Percentiles rank a stretch among this genome's conserved stretches.
These are phyloP conservation scores for Litsea cubeba DNA, from an alignment of 164 flowering plant species.

Conservation along the genomic window DNA sequence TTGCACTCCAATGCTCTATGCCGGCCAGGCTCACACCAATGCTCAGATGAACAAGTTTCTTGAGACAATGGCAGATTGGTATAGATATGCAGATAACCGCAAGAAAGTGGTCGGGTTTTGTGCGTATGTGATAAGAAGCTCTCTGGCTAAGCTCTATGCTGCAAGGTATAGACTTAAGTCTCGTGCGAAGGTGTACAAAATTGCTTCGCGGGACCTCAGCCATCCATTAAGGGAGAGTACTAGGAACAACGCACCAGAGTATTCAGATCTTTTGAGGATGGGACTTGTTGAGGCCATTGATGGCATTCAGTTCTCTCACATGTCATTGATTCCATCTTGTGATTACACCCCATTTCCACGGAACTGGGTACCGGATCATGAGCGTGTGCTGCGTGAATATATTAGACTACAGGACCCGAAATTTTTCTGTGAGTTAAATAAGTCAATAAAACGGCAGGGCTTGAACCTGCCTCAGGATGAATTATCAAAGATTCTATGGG, in stretches of 20 bases:
- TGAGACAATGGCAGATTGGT: constrained; percentile 99
- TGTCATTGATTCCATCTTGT: constrained; percentile 88
- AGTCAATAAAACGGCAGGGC: constrained; percentile 55
- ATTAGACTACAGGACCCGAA: constrained; percentile 71
- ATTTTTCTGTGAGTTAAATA: constrained; percentile 66
- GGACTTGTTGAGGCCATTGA: constrained; percentile 87
- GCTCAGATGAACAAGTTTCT: constrained; percentile 97
- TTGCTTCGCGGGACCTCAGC: constrained; percentile 83
- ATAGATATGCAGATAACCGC: constrained; percentile 87
- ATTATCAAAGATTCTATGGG: constrained; percentile 71
- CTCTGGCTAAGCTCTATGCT: constrained; percentile 93
- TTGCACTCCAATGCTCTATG: constrained; percentile 92
- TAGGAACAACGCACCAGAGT: constrained; percentile 71
- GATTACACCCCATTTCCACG: constrained; percentile 89
- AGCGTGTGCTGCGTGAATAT: constrained; percentile 66
- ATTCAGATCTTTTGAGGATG: constrained; percentile 89
- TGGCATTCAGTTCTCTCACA: constrained; percentile 85
- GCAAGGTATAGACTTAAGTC: constrained; percentile 89
- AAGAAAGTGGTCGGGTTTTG: constrained; percentile 96
- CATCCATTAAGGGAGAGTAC: constrained; percentile 65
- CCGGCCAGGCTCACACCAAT: constrained; percentile 91
- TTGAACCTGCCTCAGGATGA: constrained; percentile 74
- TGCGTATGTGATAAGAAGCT: constrained; percentile 92
- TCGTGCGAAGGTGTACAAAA: constrained; percentile 87
- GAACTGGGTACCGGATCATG: constrained; percentile 90